These are phyloP conservation scores for Hypoxylon sp. DNA, from an alignment of 2,329 filamentous ascomycete species.

Conservation along the genomic window DNA sequence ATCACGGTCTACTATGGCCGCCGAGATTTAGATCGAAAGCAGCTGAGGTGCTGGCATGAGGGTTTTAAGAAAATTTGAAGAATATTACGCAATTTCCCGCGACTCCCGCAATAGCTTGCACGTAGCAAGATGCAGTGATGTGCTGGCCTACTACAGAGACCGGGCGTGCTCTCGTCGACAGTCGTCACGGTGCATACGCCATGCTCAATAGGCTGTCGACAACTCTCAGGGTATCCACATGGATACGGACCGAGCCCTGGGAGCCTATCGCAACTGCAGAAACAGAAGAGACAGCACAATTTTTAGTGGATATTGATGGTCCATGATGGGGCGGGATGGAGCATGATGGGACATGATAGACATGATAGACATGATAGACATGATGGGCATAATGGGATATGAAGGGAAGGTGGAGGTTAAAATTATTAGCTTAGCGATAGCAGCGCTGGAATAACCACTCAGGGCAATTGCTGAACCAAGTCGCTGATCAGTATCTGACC, in stretches of 20 bases:
- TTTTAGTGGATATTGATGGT: conserved; percentile 46
- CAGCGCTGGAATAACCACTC: conserved; percentile 29
- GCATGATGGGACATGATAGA: no score
- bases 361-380: no score
- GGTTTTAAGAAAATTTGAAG: conserved; percentile 37
- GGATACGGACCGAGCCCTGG: conserved; percentile 56
- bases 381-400: conserved; percentile 1
- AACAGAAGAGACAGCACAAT: conserved; percentile 63
- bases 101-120: conserved; percentile 31
- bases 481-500: conserved; percentile 2
- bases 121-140: conserved; percentile 56
- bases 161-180: conserved; percentile 22
- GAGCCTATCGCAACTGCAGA: conserved; percentile 60
- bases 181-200: conserved; percentile 57
- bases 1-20: conserved; percentile 30
- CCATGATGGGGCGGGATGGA: no score
- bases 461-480: not conserved
- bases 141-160: conserved; percentile 52
- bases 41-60: conserved; percentile 39
- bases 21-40: conserved; percentile 34
- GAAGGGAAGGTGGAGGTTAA: conserved; percentile 22
- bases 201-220: conserved; percentile 62
- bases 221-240: conserved; percentile 56
- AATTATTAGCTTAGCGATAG: conserved; percentile 23
- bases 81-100: conserved; percentile 40